Conservation (phyloP, 1,284 basidiomycete species). For the Trichosporon coremiiforme region DNA sequence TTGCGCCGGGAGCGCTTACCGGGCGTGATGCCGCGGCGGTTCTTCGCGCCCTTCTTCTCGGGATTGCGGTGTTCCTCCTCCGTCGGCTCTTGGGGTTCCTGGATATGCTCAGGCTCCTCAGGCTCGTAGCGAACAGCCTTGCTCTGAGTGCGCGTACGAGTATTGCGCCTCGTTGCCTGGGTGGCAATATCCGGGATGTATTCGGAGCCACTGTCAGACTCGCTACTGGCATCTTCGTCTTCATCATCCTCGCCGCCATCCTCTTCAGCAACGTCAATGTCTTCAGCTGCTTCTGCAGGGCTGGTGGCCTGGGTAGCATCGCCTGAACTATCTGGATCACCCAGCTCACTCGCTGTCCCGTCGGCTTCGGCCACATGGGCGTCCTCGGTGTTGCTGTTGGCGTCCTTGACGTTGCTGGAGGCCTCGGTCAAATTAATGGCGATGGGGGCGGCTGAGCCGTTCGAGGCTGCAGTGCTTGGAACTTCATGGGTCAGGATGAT, state of each 20-base stretch:
- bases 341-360: not conserved
- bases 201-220: not conserved
- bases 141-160: not conserved
- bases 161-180: not conserved
- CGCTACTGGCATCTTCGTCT: not conserved
- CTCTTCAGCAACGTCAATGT: not conserved
- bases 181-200: not conserved
- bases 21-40: not conserved
- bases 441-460: no score
- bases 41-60: not conserved
- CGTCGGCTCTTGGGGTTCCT: not conserved
- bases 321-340: not conserved
- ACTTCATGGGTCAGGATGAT: no score
- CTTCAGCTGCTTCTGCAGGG: not conserved
- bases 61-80: not conserved
- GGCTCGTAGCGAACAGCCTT: no score
- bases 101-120: not conserved
- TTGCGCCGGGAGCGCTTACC: not conserved
- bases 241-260: not conserved
- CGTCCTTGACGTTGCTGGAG: not conserved
- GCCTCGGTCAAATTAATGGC: not conserved
- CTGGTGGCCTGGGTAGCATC: not conserved
- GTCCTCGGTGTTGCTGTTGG: not conserved
- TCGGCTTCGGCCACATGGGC: no score
- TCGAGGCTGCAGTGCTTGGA: no score